Percentiles rank a stretch among this genome's conserved stretches.
Evolutionary conservation across 768 basidiomycete genomes (phyloP).

Genomic region (Xanthoconium purpureum): DNA sequence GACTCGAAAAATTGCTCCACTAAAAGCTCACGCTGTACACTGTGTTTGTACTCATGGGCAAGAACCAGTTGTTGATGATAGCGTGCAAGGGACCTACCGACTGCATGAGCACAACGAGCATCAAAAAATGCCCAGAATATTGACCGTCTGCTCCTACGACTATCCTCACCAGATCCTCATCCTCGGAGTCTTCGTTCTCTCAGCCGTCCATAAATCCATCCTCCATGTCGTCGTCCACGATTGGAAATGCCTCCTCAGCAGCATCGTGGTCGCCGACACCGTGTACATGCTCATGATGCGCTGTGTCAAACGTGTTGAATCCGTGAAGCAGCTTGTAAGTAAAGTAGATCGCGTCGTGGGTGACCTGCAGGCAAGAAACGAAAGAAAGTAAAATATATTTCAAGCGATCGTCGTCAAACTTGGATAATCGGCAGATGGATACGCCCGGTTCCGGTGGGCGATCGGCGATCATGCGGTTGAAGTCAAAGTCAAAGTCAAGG

Average conservation of each 20-base stretch:
- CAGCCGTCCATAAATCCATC: constrained; percentile 11
- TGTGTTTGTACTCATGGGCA: constrained; percentile 17
- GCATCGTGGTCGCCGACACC: background rate
- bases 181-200: constrained; percentile 15
- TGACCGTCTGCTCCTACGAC: constrained; percentile 10
- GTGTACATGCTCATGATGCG: background rate
- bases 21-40: constrained; percentile 29
- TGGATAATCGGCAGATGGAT: constrained; percentile 11
- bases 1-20: background rate
- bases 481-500: constrained; percentile 24
- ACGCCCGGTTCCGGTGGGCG: constrained; percentile 34
- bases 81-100: background rate
- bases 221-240: constrained; percentile 8
- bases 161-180: constrained; percentile 5
- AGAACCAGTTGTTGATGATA: constrained; percentile 1
- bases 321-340: constrained; percentile 31
- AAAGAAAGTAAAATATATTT: too few relatives aligned
- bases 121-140: background rate
- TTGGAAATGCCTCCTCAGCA: background rate
- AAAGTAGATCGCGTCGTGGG: constrained; percentile 48
- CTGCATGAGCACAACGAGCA: background rate
- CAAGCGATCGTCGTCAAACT: constrained; percentile 11
- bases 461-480: constrained; percentile 22
- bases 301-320: background rate
- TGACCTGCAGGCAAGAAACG: constrained; percentile 55